Conservation (phyloP, 2,329 filamentous ascomycete species). For the Trichothecium sympodiale region DNA sequence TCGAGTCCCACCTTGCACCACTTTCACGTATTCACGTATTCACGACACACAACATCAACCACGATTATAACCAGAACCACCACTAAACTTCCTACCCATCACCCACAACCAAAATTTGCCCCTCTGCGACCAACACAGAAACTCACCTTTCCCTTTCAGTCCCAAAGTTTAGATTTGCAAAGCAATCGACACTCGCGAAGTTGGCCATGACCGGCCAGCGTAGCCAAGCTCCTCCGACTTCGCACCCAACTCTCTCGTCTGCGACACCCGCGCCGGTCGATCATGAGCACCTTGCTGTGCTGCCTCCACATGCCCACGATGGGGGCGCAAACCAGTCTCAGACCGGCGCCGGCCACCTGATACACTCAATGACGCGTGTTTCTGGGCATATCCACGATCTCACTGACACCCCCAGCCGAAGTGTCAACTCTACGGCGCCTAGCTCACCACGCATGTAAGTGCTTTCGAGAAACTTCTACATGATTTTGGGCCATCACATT, state of each 20-base stretch:
- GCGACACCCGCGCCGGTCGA: conserved; percentile 9
- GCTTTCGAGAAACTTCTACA: conserved; percentile 1
- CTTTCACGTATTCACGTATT: not conserved
- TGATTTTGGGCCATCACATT: not conserved
- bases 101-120: no score
- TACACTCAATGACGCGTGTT: no score
- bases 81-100: no score
- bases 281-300: conserved; percentile 19
- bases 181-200: not conserved
- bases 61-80: not conserved
- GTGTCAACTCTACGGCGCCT: conserved; percentile 46
- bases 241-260: conserved; percentile 15
- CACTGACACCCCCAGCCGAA: conserved; percentile 44
- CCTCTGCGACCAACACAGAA: no score
- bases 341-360: no score
- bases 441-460: conserved; percentile 48
- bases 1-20: not conserved
- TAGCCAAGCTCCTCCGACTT: conserved; percentile 16
- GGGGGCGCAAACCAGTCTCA: conserved; percentile 2
- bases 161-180: not conserved
- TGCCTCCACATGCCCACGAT: conserved; percentile 23
- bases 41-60: not conserved
- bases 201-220: conserved; percentile 33
- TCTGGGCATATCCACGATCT: conserved; percentile 19
- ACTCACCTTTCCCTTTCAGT: no score